Evolutionary conservation across 495 filamentous ascomycete genomes (phyloP).

Genomic region (Lindgomyces ingoldianus): DNA sequence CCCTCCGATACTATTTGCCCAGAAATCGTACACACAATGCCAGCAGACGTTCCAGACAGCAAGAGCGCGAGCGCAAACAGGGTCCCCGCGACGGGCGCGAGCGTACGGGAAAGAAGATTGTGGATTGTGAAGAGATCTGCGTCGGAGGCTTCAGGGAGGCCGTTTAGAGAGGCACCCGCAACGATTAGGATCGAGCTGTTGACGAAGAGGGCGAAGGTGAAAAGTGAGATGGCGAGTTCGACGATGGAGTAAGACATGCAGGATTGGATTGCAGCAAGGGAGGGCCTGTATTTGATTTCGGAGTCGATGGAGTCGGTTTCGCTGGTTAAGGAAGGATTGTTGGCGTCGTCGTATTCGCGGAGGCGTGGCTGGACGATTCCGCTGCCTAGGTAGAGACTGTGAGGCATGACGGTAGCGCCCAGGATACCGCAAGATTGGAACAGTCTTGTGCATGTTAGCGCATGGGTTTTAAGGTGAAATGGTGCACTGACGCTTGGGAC

Average conservation of each 20-base stretch:
- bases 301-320: conserved; percentile 23
- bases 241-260: conserved; percentile 81
- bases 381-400: conserved; percentile 85
- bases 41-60: conserved; percentile 73
- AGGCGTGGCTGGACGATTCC: conserved; percentile 84
- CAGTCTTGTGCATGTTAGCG: conserved; percentile 52
- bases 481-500: conserved; percentile 56
- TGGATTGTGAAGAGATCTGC: conserved; percentile 85
- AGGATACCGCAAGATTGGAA: conserved; percentile 92
- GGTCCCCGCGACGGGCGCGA: conserved; percentile 71
- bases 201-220: conserved; percentile 89
- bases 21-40: conserved; percentile 81
- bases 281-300: conserved; percentile 66
- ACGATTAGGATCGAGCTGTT: conserved; percentile 90
- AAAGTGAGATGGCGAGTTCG: conserved; percentile 70
- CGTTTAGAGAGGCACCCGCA: conserved; percentile 74
- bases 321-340: conserved; percentile 22
- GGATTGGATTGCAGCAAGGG: conserved; percentile 71
- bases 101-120: conserved; percentile 65
- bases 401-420: conserved; percentile 93
- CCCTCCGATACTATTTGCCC: conserved; percentile 84
- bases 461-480: not conserved
- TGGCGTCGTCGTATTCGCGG: conserved; percentile 65
- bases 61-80: conserved; percentile 78
- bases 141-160: conserved; percentile 54